Conservation (phyloP, 306 rosid species). For the Psophocarpus tetragonolobus region DNA sequence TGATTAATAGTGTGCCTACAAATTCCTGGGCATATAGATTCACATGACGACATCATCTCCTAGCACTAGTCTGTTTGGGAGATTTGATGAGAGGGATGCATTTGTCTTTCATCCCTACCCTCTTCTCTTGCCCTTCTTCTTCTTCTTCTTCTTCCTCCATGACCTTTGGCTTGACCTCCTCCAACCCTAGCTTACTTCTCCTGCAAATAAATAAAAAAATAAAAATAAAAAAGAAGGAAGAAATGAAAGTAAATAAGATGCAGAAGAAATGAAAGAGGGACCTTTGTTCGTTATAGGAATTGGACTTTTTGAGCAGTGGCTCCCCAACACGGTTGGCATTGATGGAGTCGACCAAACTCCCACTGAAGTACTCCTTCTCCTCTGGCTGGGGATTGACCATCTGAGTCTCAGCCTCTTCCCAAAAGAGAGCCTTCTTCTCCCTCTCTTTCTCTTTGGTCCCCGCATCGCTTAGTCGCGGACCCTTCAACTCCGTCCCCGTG, state of each 20-base stretch:
- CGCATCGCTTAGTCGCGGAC: conserved; percentile 33
- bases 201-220: conserved; percentile 24
- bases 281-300: conserved; percentile 82
- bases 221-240: background rate
- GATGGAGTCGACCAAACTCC: conserved; percentile 73
- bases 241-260: background rate
- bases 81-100: conserved; percentile 73
- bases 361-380: conserved; percentile 92
- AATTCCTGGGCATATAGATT: background rate
- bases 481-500: conserved; percentile 49
- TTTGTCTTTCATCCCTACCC: conserved; percentile 40
- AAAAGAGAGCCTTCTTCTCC: background rate
- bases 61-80: conserved; percentile 43
- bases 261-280: too few species aligned
- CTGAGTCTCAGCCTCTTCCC: background rate
- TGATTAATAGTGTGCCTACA: background rate
- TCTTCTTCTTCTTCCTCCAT: conserved; percentile 37
- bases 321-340: conserved; percentile 40
- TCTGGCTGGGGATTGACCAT: conserved; percentile 59
- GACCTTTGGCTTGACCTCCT: conserved; percentile 25
- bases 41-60: conserved; percentile 36
- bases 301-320: conserved; percentile 61
- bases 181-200: conserved; percentile 50
- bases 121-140: conserved; percentile 25
- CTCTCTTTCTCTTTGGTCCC: conserved; percentile 31